Base-by-base conservation (phyloP, 2,329 filamentous ascomycete species). In the Rutstroemia sp. region DNA sequence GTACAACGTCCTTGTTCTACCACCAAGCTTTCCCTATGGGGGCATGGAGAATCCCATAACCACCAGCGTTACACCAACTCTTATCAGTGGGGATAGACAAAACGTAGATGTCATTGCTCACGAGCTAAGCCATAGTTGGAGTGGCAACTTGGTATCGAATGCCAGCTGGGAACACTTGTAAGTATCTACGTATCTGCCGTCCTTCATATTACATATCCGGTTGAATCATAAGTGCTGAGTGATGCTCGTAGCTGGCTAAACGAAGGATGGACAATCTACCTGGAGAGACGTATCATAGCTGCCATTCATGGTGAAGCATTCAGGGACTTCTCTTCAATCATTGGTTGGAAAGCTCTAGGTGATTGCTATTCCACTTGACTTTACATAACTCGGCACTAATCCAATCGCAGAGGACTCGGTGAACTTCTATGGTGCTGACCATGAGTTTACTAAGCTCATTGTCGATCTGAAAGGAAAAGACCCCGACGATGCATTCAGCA, bases 71-170 rank as follows among this genome's bases (percentile, higher is more conserved):
- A 97, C 94, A 1, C 92, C 92, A 2, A 95, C 91, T 38, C 87
- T 97, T 64, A 91, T 99, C 68, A 94, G 88, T 57, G 92, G 92
- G 49, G 88, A 92, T 66, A 81, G 87, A 45, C 87, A 96, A 69
- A 97, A 97, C 64, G 83, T 97, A 19, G 92, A 97, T 70, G 92
- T 97, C 19, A 95, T 99, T 72, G 94, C 94, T 1, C 94, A 96
- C 70, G 92, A 89, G 66, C 74, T 87, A 61, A 79, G 77, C 62
- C 83, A 86, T 68, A 83, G 87, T 65, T 96, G 92, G 91, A 94
- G 88, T 59, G 92, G 92, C 25, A 96, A 96, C 65, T 74, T 92
- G 41, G 88, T 92, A 2, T 87, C 83, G 8, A 88, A 85, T 65
- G 84, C 85, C 50, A 88, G 84, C 64, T 92, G 88, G 88, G 87